These are phyloP conservation scores for Blastobotrys indianensis DNA, from an alignment of 1,139 yeast genomes.

Conservation along the genomic window DNA sequence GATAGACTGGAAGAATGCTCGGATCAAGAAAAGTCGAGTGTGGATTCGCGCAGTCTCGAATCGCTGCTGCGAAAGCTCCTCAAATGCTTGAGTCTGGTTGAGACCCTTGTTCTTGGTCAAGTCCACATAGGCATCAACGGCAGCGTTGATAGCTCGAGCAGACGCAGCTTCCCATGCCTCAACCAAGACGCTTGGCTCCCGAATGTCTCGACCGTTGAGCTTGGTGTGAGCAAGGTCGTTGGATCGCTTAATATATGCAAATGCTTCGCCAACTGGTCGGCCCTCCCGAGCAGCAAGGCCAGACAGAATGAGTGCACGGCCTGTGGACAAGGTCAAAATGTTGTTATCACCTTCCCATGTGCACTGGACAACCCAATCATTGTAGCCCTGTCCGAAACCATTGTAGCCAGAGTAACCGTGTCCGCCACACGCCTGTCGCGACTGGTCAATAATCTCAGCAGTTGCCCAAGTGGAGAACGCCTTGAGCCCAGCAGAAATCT, in stretches of 20 bases:
- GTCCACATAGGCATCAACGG: constrained; percentile 27
- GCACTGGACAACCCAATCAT: constrained; percentile 93
- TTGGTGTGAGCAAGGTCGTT: constrained; percentile 21
- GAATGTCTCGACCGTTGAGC: constrained; percentile 27
- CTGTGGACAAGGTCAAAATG: constrained; percentile 75
- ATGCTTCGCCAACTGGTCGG: constrained; percentile 29
- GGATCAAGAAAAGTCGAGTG: constrained; percentile 36
- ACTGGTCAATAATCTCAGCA: constrained; percentile 72
- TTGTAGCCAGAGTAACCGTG: constrained; percentile 90
- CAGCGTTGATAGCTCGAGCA: constrained; percentile 32
- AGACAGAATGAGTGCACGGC: constrained; percentile 40
- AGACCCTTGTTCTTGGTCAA: constrained; percentile 25
- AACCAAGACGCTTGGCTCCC: constrained; percentile 31
- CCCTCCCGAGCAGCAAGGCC: constrained; percentile 32
- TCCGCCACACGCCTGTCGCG: constrained; percentile 94
- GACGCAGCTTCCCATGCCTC: constrained; percentile 40
- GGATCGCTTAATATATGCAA: constrained; percentile 27
- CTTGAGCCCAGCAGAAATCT: constrained; percentile 82
- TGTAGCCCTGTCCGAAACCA: constrained; percentile 82
- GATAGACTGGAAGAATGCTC: constrained; percentile 35
- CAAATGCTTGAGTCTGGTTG: constrained; percentile 36
- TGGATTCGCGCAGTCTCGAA: constrained; percentile 41
- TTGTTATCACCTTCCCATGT: constrained; percentile 98
- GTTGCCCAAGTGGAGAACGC: constrained; percentile 88
- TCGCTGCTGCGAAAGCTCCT: constrained; percentile 40